These are phyloP conservation scores for Lentinula raphanica DNA, from an alignment of 768 basidiomycete genomes.

Conservation along the genomic window DNA sequence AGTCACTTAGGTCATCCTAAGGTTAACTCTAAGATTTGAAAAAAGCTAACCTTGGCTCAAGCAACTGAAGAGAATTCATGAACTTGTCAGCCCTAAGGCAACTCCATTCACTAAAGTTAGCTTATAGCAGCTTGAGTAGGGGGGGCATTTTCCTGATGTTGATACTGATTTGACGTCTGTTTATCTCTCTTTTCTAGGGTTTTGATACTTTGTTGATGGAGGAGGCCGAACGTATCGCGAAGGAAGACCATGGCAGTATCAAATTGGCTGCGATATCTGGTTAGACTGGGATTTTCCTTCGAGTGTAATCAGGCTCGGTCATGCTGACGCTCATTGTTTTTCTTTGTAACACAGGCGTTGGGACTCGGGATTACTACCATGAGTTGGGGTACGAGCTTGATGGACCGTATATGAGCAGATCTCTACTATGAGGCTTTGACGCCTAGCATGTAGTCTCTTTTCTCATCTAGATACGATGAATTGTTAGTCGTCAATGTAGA, in stretches of 20 bases:
- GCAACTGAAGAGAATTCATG: too few relatives aligned
- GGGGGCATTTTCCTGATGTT: too few relatives aligned
- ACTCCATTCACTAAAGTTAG: too few relatives aligned
- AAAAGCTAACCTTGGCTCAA: too few relatives aligned
- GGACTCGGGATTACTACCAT: conserved; percentile 95
- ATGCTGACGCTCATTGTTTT: neutral
- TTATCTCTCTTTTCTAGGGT: conserved; percentile 45
- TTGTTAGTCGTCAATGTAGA: neutral
- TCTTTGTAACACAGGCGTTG: conserved; percentile 57
- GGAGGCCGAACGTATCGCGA: conserved; percentile 95
- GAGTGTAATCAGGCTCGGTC: neutral
- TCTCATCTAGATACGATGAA: neutral
- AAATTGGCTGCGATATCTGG: conserved; percentile 98
- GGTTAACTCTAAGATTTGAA: too few relatives aligned
- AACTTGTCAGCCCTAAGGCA: too few relatives aligned
- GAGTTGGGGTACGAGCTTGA: conserved; percentile 92
- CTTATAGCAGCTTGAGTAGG: too few relatives aligned
- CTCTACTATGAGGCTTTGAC: conserved; percentile 35
- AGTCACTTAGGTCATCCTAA: too few relatives aligned
- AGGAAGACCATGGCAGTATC: conserved; percentile 93
- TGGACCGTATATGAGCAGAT: conserved; percentile 97
- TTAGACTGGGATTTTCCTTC: conserved; percentile 24
- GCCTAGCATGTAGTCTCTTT: neutral
- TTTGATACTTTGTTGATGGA: conserved; percentile 98
- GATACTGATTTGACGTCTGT: neutral